Evolutionary conservation across 768 basidiomycete species (phyloP), one percentile per base, ranked within the genome.

Genomic region (Termitomyces sp.): DNA sequence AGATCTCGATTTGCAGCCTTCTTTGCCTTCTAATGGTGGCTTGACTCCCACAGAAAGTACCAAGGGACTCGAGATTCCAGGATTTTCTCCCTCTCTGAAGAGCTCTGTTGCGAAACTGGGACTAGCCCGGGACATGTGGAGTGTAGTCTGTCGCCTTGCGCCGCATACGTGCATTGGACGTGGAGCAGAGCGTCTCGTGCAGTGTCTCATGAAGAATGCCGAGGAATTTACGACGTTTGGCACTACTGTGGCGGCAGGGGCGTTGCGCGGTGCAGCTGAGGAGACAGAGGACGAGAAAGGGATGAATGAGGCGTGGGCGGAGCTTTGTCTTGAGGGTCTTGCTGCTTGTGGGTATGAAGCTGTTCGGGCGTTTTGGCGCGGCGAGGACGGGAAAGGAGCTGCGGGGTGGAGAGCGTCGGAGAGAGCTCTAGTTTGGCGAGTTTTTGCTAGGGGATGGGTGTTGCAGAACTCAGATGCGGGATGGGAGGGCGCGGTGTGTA

Each of bases 111-210:
- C 87, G 52, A 89, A 85, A 66, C 67, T 91, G n/a, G 71, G 70
- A 5, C 68, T 87, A 19, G 73, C 83, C 9, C 77, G 77, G 23
- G 74, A 78, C n/a, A 75, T 90, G 37, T 89, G 87, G 87, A 62
- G 67, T 1, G 67, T 69, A 42, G 71, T 80, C 52, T 75, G 74
- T 35, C 66, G 66, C 3, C 65, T 73, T 8, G 73, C 86, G 59
- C 76, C 83, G 0, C 59, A 63, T 3, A 56, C 70, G 8, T 66
- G 74, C 17, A 73, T 87, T 37, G 67, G 69, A 8, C 66, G 66
- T 9, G 77, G 79, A 1, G 81, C 75, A 1, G 72, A 77, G 57
- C 69, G 66, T 30, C 62, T 91, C 2, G 68, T 87, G 6, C 69
- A 62, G 7, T 76, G 71, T 62, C 72, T 91, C 21, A 67, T 82